phyloP scores from a whole-genome alignment of 495 filamentous ascomycete species.

The Neurospora sp. region DNA sequence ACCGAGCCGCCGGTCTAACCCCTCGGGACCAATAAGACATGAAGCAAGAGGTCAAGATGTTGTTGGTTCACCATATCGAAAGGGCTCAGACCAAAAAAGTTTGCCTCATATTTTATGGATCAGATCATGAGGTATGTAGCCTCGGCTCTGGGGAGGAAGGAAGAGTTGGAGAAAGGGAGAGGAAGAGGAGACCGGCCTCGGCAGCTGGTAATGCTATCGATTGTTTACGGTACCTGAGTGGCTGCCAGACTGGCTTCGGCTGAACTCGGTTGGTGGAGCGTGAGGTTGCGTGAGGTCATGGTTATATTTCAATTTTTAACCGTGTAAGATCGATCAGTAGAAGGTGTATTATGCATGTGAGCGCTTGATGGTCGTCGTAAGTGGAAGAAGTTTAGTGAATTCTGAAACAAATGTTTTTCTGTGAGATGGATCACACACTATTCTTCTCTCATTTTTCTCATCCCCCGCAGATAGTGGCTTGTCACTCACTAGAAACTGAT shows the following conservation, averaged over 20 bases:
- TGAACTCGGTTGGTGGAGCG: background rate
- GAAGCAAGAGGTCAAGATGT: background rate
- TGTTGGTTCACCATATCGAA: background rate
- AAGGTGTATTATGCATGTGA: background rate
- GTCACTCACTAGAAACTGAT: background rate
- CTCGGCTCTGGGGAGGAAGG: background rate
- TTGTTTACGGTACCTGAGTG: background rate
- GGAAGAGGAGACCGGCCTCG: background rate
- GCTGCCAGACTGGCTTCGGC: background rate
- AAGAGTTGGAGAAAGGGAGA: background rate
- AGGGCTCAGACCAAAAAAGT: too few species aligned
- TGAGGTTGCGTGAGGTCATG: background rate
- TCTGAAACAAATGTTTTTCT: background rate
- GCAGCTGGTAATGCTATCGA: too few species aligned
- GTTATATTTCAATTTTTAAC: too few species aligned
- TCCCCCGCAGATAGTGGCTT: background rate
- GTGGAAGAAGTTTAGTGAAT: background rate
- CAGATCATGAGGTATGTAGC: too few species aligned
- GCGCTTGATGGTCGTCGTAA: background rate
- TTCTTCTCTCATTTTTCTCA: background rate
- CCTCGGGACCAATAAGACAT: background rate
- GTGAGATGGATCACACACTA: background rate
- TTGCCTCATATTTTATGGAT: too few species aligned
- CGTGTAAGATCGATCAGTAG: too few species aligned
- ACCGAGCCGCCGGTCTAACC: background rate